phyloP scores from a whole-genome alignment of 129 eudicot genomes.

The Daucus carota region DH1_v3.0 NC_030388.2:10786001-10786500 shows the following conservation, averaged over 20 bases:
- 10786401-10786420: too few species aligned
- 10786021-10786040: conserved; percentile 97
- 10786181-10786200: background rate
- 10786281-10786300: background rate
- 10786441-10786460: too few species aligned
- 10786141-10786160: background rate
- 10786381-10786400: too few species aligned
- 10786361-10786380: too few species aligned
- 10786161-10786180: background rate
- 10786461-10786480: too few species aligned
- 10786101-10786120: conserved; percentile 28
- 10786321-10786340: too few species aligned
- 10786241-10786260: background rate
- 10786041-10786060: conserved; percentile 93
- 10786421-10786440: too few species aligned
- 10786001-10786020: conserved; percentile 97
- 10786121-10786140: conserved; percentile 9
- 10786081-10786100: conserved; percentile 59
- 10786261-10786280: background rate
- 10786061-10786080: conserved; percentile 95
- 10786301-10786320: too few species aligned
- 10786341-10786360: too few species aligned
- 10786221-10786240: background rate
- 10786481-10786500: too few species aligned
- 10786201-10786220: background rate